phyloP scores from a whole-genome alignment of 306 rosid genomes.

The Inga leiocalycina region DNA sequence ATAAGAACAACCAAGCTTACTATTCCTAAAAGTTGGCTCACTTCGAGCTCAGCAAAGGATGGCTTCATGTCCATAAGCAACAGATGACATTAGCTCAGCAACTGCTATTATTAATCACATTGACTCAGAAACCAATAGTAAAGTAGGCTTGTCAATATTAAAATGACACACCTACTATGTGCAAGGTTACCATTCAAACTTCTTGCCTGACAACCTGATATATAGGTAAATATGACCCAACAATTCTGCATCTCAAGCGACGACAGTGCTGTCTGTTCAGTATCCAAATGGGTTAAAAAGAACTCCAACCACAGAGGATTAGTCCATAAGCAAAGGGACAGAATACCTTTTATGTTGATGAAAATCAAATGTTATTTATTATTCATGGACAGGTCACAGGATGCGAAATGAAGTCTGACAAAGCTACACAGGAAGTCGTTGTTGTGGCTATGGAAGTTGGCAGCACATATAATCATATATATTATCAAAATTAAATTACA shows the following conservation, averaged over 20 bases:
- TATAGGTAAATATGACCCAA: slow-evolving; percentile 5
- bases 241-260: slow-evolving; percentile 27
- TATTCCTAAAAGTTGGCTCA: neutral
- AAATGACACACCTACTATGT: slow-evolving; percentile 10
- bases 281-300: slow-evolving; percentile 1
- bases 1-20: neutral
- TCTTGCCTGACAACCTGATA: slow-evolving; percentile 15
- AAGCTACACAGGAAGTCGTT: neutral
- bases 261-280: neutral
- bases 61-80: neutral
- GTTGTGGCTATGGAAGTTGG: neutral
- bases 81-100: slow-evolving; percentile 8
- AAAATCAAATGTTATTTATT: neutral
- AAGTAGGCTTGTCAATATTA: neutral
- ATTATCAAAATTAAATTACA: neutral
- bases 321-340: slow-evolving; percentile 11
- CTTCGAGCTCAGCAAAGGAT: slow-evolving; percentile 2
- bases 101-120: slow-evolving; percentile 29
- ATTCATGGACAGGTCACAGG: neutral
- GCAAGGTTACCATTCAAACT: neutral
- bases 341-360: neutral
- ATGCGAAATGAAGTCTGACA: neutral
- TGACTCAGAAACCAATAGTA: slow-evolving; percentile 15
- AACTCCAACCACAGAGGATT: neutral
- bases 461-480: slow-evolving; percentile 1